Evolutionary conservation across 2,329 filamentous ascomycete species (phyloP).

Genomic region (Cercospora nicotianae): DNA sequence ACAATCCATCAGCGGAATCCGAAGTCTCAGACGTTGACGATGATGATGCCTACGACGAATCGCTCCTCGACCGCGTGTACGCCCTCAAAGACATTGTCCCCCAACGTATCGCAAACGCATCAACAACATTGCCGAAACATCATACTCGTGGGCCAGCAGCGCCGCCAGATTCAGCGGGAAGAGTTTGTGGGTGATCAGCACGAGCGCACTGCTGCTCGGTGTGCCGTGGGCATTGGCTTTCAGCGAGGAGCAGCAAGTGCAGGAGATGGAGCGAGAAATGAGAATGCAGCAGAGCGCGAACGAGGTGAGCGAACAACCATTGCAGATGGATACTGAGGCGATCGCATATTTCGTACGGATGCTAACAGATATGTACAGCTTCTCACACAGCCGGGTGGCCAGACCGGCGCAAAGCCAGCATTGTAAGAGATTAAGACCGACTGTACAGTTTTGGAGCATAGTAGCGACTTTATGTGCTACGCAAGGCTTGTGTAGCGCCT

Average conservation of each 20-base stretch:
- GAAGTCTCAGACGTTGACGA: constrained; percentile 72
- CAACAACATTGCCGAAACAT: constrained; percentile 47
- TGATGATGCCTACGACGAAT: constrained; percentile 54
- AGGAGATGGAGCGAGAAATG: constrained; percentile 98
- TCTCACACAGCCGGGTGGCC: constrained; percentile 28
- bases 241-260: constrained; percentile 92
- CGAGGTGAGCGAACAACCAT: constrained; percentile 57
- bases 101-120: constrained; percentile 48
- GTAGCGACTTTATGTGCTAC: constrained; percentile 14
- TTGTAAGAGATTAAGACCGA: constrained; percentile 21
- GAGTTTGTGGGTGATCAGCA: constrained; percentile 86
- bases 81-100: constrained; percentile 50
- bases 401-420: constrained; percentile 30
- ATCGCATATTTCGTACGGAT: neutral
- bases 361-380: constrained; percentile 28
- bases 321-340: neutral
- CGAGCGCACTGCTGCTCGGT: constrained; percentile 82
- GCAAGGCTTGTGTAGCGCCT: constrained; percentile 22
- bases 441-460: constrained; percentile 15
- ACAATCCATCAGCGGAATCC: constrained; percentile 58
- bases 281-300: constrained; percentile 89
- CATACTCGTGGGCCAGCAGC: constrained; percentile 59
- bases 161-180: constrained; percentile 75
- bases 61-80: constrained; percentile 44
- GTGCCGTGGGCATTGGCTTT: constrained; percentile 92